Conservation (phyloP, 805 yeast genomes). For the Hanseniaspora lindneri region DNA sequence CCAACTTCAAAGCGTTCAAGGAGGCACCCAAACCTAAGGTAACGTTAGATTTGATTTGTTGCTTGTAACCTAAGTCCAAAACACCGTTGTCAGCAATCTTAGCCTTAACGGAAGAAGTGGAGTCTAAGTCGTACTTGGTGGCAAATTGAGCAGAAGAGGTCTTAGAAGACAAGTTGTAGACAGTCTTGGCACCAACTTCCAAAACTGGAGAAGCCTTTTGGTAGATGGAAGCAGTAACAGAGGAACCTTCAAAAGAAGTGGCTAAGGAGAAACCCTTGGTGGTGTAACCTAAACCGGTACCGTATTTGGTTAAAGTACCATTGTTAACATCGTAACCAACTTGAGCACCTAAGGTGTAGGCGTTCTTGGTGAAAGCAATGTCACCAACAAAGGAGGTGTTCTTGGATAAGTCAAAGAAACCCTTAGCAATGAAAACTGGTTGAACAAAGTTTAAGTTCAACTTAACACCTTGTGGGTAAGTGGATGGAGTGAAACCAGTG, state of each 20-base stretch:
- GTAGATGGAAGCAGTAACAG: constrained; percentile 89
- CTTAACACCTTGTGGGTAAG: constrained; percentile 71
- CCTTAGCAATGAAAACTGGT: constrained; percentile 86
- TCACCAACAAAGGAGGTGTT: constrained; percentile 95
- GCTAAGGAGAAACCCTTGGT: constrained; percentile 70
- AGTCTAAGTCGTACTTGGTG: constrained; percentile 84
- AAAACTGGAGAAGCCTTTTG: constrained; percentile 84
- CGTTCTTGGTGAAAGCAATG: constrained; percentile 87
- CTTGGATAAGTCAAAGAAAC: constrained; percentile 86
- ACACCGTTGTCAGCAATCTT: constrained; percentile 94
- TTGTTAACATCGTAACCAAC: constrained; percentile 89
- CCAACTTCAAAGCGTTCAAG: constrained; percentile 86
- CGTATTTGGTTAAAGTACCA: constrained; percentile 87
- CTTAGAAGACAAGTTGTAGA: constrained; percentile 69
- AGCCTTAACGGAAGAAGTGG: constrained; percentile 84
- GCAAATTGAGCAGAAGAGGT: constrained; percentile 89
- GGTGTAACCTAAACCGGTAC: constrained; percentile 87
- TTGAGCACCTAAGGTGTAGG: constrained; percentile 94
- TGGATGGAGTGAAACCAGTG: constrained; percentile 76
- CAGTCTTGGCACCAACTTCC: constrained; percentile 97
- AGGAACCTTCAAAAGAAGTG: constrained; percentile 67
- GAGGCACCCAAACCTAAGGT: constrained; percentile 94
- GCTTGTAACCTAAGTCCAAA: constrained; percentile 87
- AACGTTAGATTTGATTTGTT: constrained; percentile 90
- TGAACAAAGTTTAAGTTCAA: constrained; percentile 83